phyloP scores from a whole-genome alignment of 257 asterid genomes.

The Primulina eburnea region DNA sequence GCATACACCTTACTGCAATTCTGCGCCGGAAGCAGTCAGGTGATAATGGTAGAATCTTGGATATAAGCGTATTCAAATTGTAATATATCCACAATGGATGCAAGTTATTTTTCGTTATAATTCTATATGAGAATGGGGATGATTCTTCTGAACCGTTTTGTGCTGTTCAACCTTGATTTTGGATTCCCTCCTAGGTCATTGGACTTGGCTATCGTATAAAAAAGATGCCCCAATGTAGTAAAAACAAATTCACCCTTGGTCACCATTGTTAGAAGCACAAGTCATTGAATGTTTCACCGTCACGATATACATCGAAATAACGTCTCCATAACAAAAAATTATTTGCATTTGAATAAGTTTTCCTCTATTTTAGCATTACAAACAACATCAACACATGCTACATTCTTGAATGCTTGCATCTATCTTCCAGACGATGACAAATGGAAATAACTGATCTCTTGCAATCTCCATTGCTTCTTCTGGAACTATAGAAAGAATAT shows the following conservation, averaged over 20 bases:
- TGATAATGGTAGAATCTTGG: conserved; percentile 29
- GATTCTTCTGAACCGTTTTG: no score
- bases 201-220: no score
- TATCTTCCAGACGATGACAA: background rate
- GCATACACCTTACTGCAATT: conserved; percentile 96
- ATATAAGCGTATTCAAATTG: conserved; percentile 4
- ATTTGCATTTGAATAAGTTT: no score
- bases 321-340: background rate
- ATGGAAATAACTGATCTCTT: background rate
- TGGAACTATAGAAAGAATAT: background rate
- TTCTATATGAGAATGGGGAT: background rate
- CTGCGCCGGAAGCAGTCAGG: conserved; percentile 99
- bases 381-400: background rate
- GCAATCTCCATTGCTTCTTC: background rate
- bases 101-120: background rate
- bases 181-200: no score
- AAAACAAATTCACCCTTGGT: background rate
- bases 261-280: background rate
- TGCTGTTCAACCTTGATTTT: no score
- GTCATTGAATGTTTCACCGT: background rate
- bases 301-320: background rate
- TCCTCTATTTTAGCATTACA: background rate
- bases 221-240: no score
- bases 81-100: background rate
- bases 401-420: background rate